A percentile compares a stretch with the other conserved stretches of the same genome.
These are phyloP conservation scores for Penicillium diatomitis DNA, from an alignment of 495 filamentous ascomycete species.

Conservation along the genomic window DNA sequence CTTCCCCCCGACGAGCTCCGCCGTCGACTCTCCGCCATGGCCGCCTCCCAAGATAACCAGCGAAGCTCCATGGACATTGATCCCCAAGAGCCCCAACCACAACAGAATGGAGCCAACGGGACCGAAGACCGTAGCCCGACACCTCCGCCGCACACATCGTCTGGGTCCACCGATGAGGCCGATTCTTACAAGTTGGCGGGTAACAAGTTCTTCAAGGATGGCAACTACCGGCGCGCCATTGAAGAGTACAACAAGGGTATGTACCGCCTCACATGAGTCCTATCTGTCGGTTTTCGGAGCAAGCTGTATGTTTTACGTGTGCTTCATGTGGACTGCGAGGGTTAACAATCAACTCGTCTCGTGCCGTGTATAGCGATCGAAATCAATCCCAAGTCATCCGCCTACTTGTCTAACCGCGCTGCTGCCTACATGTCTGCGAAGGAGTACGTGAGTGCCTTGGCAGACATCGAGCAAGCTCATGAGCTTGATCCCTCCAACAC, in stretches of 20 bases:
- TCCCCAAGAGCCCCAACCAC: constrained; percentile 40
- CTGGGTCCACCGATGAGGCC: constrained; percentile 54
- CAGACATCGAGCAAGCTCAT: constrained; percentile 71
- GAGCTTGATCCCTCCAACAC: constrained; percentile 72
- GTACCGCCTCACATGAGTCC: constrained; percentile 6
- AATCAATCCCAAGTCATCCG: constrained; percentile 55
- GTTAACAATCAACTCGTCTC: neutral
- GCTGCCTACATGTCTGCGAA: constrained; percentile 84
- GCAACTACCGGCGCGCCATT: constrained; percentile 76
- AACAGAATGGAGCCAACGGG: constrained; percentile 51
- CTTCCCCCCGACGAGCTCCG: constrained; percentile 76
- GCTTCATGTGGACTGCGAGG: neutral
- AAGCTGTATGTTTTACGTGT: neutral
- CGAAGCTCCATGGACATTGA: constrained; percentile 74
- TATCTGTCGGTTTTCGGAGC: neutral
- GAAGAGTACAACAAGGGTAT: constrained; percentile 90
- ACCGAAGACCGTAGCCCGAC: constrained; percentile 51
- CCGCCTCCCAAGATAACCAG: constrained; percentile 49
- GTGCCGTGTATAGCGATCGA: constrained; percentile 58
- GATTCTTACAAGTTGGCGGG: constrained; percentile 86
- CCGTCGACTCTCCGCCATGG: constrained; percentile 59
- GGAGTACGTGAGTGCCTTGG: constrained; percentile 67
- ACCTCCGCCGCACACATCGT: constrained; percentile 67
- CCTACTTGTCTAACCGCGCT: constrained; percentile 90
- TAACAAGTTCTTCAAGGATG: constrained; percentile 93